Base-by-base conservation (phyloP, 2,329 filamentous ascomycete genomes). In the Fusarium torulosum region DNA sequence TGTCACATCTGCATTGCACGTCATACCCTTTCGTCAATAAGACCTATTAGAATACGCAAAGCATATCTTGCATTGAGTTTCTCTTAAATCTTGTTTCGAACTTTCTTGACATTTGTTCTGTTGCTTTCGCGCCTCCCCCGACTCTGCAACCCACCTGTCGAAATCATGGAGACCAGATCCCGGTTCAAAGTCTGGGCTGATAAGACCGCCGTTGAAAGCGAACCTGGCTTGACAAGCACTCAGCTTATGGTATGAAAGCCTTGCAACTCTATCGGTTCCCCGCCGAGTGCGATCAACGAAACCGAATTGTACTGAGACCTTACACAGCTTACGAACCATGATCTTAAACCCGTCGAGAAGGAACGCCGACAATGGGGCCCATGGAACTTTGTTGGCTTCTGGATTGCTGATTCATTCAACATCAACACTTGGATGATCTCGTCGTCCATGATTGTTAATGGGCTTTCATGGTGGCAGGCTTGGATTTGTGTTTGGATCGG, bases 371-470 rank as follows among this genome's bases (percentile, higher is more conserved):
- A 92, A 85, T 97, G 94, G 94, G 89, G 89, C 19, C 82, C 91
- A 29, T 93, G 91, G 88, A 97, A 97, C 78, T 97, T 94, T 76
- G 91, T 97, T 40, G 91, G 88, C 15, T 96, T 96, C 76, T 95
- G 92, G 92, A 86, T 96, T 73, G 90, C 91, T 29, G 92, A 95
- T 79, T 91, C 88, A 1, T 93, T 94, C 81, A 95, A 95, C 77
- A 93, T 96, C 76, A 96, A 95, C 79, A 96, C 93, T 3, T 96
- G 93, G 94, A 97, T 96, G 92, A 96, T 96, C 66, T 91, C 92
- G 0, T 93, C 91, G 2, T 89, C 91, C 37, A 94, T 93, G 87
- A 92, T 96, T 33, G 86, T 90, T 2, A 83, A 81, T 46, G 92
- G 93, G 14, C 83, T 96, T 21, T 92, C 92, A 9, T 97, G 93